Evolutionary conservation across 192 early-diverging fungal species (phyloP).

Genomic region (Cladochytrium replicatum): DNA sequence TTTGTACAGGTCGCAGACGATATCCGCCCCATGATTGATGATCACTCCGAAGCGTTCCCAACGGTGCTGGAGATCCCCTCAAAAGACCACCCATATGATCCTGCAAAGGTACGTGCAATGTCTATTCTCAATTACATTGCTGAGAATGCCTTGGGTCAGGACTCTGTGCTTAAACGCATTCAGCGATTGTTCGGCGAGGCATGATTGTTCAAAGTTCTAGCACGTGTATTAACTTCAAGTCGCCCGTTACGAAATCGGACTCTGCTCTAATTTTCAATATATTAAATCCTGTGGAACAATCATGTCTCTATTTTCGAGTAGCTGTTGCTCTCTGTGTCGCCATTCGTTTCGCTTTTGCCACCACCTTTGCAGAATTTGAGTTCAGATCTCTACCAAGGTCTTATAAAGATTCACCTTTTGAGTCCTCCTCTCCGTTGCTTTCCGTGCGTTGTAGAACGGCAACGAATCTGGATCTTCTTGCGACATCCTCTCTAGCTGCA

Average conservation of each 20-base stretch:
- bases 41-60: constrained; percentile 85
- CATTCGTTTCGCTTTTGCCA: too few species aligned
- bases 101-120: constrained; percentile 33
- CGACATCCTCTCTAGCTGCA: constrained; percentile 50
- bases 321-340: too few species aligned
- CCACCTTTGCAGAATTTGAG: too few species aligned
- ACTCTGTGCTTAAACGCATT: constrained; percentile 45
- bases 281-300: too few species aligned
- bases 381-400: background rate
- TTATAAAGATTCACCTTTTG: constrained; percentile 11
- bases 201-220: too few species aligned
- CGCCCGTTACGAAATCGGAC: too few species aligned
- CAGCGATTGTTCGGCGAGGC: constrained; percentile 42
- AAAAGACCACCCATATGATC: constrained; percentile 98
- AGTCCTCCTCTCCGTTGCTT: constrained; percentile 34
- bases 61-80: constrained; percentile 97
- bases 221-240: too few species aligned
- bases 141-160: constrained; percentile 20
- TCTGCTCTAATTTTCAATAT: too few species aligned
- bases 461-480: constrained; percentile 47
- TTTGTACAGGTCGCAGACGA: constrained; percentile 73
- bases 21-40: constrained; percentile 83
- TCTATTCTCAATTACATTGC: constrained; percentile 1
- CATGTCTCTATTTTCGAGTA: too few species aligned
- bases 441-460: constrained; percentile 48